Conservation (phyloP, 83 land plant genomes). For the Thuja plicata region DNA sequence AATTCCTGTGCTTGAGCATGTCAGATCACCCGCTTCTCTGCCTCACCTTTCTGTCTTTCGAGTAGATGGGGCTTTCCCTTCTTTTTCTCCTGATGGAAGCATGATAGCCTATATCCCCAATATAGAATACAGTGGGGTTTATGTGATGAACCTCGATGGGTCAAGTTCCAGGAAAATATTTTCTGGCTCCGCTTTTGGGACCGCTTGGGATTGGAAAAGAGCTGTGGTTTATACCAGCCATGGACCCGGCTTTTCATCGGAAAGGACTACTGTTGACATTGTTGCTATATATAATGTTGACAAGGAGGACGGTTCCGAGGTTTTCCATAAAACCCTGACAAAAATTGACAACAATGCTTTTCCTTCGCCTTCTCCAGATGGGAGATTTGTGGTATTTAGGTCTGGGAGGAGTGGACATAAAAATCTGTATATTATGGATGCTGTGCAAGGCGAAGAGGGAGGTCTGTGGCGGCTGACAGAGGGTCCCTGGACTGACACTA, state of each 20-base stretch:
- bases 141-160: constrained; percentile 60
- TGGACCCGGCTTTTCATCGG: constrained; percentile 48
- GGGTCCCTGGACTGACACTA: constrained; percentile 93
- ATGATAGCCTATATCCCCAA: constrained; percentile 50
- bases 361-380: constrained; percentile 83
- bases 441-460: constrained; percentile 61
- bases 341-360: constrained; percentile 71
- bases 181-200: constrained; percentile 40
- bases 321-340: constrained; percentile 50
- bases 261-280: constrained; percentile 30
- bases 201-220: constrained; percentile 59
- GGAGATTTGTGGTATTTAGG: constrained; percentile 79
- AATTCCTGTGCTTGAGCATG: constrained; percentile 31
- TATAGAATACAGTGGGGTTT: constrained; percentile 36
- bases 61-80: constrained; percentile 54
- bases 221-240: constrained; percentile 55
- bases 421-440: constrained; percentile 88
- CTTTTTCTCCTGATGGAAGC: constrained; percentile 61
- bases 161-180: constrained; percentile 24
- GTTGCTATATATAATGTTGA: constrained; percentile 19
- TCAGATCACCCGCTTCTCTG: constrained; percentile 28
- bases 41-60: constrained; percentile 27
- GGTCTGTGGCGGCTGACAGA: constrained; percentile 57
- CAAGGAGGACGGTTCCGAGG: constrained; percentile 23
- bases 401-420: constrained; percentile 86